Conservation (phyloP, 441 rosid genomes). For the Gossypium lobatum region DNA sequence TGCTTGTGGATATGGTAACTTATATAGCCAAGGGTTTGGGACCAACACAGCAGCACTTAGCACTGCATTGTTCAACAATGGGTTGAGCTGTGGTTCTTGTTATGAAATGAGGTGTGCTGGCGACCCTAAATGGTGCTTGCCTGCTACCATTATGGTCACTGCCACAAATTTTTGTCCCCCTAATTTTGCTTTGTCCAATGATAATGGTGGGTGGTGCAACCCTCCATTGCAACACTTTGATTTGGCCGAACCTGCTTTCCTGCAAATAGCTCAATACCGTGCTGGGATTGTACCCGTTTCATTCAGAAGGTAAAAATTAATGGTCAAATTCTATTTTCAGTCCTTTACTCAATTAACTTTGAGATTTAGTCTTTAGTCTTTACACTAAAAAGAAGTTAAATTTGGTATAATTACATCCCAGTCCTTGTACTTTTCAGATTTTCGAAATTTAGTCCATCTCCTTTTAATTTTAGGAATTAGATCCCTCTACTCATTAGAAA, state of each 20-base stretch:
- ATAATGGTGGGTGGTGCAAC: constrained; percentile 95
- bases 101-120: constrained; percentile 70
- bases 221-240: constrained; percentile 90
- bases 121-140: constrained; percentile 81
- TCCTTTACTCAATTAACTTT: too few species aligned
- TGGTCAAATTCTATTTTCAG: too few species aligned
- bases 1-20: constrained; percentile 91
- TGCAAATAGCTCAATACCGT: constrained; percentile 77
- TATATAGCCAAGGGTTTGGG: constrained; percentile 89
- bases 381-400: too few species aligned
- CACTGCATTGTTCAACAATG: constrained; percentile 83
- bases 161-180: constrained; percentile 97
- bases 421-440: too few species aligned
- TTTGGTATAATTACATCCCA: too few species aligned
- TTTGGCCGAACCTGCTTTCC: constrained; percentile 83
- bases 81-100: constrained; percentile 89
- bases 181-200: constrained; percentile 56
- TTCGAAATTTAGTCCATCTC: too few species aligned
- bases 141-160: constrained; percentile 64
- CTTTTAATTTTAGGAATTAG: too few species aligned
- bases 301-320: constrained; percentile 50
- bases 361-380: too few species aligned
- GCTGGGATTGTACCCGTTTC: constrained; percentile 90
- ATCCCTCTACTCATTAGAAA: too few species aligned
- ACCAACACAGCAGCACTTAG: constrained; percentile 91